A percentile compares a stretch with the other conserved stretches of the same genome.
These are phyloP conservation scores for Trifolium repens DNA, from an alignment of 306 rosid species.

Conservation along the genomic window DNA sequence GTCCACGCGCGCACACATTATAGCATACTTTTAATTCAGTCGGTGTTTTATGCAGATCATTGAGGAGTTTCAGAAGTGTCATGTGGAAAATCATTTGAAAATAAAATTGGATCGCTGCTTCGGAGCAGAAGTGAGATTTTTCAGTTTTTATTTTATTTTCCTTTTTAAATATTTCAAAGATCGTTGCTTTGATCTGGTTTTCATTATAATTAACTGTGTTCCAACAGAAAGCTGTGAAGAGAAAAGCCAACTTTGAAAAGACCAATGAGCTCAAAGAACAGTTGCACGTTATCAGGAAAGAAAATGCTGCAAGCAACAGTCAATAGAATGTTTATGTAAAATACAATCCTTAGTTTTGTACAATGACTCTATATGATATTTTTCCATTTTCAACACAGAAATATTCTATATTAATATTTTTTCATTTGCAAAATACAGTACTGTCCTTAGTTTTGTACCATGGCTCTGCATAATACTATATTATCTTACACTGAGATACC, in stretches of 20 bases:
- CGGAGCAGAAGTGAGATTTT: constrained; percentile 74
- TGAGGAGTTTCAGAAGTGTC: constrained; percentile 85
- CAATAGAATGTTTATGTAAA: constrained; percentile 40
- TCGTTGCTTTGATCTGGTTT: constrained; percentile 5
- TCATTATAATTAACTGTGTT: not conserved
- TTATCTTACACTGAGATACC: constrained; percentile 12
- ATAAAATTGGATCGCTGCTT: constrained; percentile 91
- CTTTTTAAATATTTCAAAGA: not conserved
- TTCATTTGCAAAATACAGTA: not conserved
- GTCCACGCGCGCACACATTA: too few relatives aligned
- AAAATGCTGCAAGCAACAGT: constrained; percentile 52
- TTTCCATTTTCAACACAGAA: constrained; percentile 8
- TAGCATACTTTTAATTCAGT: constrained; percentile 11
- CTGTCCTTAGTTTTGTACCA: not conserved
- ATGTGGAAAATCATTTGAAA: constrained; percentile 81
- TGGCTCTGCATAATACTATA: not conserved
- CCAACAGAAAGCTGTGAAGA: constrained; percentile 82
- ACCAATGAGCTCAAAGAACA: constrained; percentile 80
- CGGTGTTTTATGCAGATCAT: constrained; percentile 56
- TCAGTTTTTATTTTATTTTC: not conserved
- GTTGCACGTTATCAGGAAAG: constrained; percentile 71
- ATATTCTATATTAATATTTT: not conserved
- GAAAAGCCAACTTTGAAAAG: constrained; percentile 90
- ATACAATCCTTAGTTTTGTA: constrained; percentile 12
- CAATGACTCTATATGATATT: not conserved